Conservation (phyloP, 1,284 basidiomycete genomes). For the Microbotryum silenes-acaulis region DNA sequence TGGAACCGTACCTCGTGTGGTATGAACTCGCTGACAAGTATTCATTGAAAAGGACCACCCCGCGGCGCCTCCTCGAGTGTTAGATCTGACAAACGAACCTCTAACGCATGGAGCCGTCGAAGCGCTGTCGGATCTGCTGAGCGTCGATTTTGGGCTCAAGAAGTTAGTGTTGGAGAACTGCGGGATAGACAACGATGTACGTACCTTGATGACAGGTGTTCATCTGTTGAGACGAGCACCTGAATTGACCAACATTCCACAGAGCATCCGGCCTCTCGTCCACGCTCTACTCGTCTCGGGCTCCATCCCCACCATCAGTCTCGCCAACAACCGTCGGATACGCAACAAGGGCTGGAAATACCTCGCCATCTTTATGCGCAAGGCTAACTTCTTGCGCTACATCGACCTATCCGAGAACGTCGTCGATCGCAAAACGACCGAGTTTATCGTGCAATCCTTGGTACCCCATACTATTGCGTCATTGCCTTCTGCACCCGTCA, state of each 20-base stretch:
- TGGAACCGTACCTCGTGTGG: conserved; percentile 13
- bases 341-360: conserved; percentile 70
- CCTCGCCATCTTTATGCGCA: conserved; percentile 67
- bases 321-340: conserved; percentile 78
- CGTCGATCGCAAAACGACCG: conserved; percentile 74
- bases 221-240: too few relatives aligned
- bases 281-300: conserved; percentile 82
- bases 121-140: conserved; percentile 77
- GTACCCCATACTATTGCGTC: conserved; percentile 14
- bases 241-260: conserved; percentile 1
- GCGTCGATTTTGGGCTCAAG: conserved; percentile 78
- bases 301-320: conserved; percentile 69
- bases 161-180: conserved; percentile 74
- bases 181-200: conserved; percentile 67
- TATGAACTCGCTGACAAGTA: conserved; percentile 23
- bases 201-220: conserved; percentile 34
- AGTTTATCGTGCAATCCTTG: conserved; percentile 64
- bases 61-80: conserved; percentile 52
- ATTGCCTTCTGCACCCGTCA: neutral
- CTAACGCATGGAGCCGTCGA: conserved; percentile 62
- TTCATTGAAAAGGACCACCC: conserved; percentile 29
- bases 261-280: conserved; percentile 80
- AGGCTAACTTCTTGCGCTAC: conserved; percentile 67
- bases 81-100: conserved; percentile 69
- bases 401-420: conserved; percentile 81